Evolutionary conservation across 768 basidiomycete genomes (phyloP), one percentile per base, ranked within the genome.

Genomic region (Hortiboletus campestris): DNA sequence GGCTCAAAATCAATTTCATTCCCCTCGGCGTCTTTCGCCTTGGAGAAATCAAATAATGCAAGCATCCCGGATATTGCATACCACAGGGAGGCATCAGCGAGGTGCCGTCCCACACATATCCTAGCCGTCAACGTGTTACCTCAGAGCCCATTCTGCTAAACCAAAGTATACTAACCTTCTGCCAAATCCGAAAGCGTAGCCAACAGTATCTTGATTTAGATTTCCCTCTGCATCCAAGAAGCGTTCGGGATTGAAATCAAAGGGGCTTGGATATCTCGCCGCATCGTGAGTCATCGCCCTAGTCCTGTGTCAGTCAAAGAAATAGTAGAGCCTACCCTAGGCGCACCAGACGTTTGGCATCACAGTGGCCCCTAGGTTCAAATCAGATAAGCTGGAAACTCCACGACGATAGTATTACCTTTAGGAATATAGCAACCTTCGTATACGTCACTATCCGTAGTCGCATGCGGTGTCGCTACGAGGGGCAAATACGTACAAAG

Each of bases 201-300:
- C 35, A 16, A 58, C 29, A 3, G 65, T 63, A 39, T 74, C 68
- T 12, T 49, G 43, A 56, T 49, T 71, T 45, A 54, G 58, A 14
- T 65, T 53, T 8, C 65, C 66, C n/a, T 60, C 44, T 17, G 34
- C 32, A 19, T 61, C 50, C 16, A 71, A 55, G 52, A 70, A 70
- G 2, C 73, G 71, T 31, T 68, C 66, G 6, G 74, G 74, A 25
- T 59, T 56, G 58, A 75, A 74, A n/a, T 47, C 61, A 45, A 57
- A 64, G 0, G 74, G 72, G 32, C 64, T 53, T 3, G 70, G 70
- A 51, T 74, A 76, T 17, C 58, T 53, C 17, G 53, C 52, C n/a
- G 63, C 63, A 55, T 76, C 69, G 20, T 65, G 73, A 6, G 71
- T 53, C 49, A 75, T 74, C 17, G 64, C 71, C 69, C 73, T 74